Conservation (phyloP, 257 asterid species). For the Striga asiatica region DNA sequence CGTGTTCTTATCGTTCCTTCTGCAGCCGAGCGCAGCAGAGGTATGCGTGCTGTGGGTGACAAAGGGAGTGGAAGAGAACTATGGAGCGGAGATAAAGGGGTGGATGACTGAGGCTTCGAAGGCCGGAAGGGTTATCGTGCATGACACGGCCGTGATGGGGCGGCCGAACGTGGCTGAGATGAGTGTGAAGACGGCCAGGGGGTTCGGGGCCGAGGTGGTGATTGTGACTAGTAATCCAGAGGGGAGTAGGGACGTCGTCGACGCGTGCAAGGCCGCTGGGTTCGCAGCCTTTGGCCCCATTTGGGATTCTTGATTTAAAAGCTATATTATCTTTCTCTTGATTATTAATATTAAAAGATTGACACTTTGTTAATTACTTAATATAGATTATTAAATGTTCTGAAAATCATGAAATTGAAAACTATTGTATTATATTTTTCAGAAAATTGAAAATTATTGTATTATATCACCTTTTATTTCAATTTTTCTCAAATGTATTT, state of each 20-base stretch:
- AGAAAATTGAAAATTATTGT: no score
- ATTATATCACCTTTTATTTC: no score
- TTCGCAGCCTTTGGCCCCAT: conserved; percentile 65
- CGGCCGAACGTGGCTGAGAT: conserved; percentile 50
- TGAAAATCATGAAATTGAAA: no score
- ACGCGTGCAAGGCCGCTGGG: conserved; percentile 46
- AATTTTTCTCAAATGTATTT: no score
- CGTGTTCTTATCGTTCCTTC: conserved; percentile 53
- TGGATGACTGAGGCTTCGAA: conserved; percentile 43
- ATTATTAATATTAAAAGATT: no score
- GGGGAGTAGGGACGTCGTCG: conserved; percentile 58
- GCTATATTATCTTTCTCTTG: no score
- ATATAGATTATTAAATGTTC: no score
- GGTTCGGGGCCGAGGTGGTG: conserved; percentile 51
- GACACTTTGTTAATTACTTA: no score
- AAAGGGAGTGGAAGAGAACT: conserved; percentile 57
- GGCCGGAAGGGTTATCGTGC: conserved; percentile 47
- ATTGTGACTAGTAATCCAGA: conserved; percentile 66
- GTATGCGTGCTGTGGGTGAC: conserved; percentile 66
- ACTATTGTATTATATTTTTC: no score
- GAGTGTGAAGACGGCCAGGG: conserved; percentile 45
- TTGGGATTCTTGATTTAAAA: conserved; percentile 49
- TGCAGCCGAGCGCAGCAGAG: conserved; percentile 47
- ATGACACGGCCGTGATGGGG: conserved; percentile 55
- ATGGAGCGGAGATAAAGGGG: conserved; percentile 43